Base-by-base conservation (phyloP, 495 filamentous ascomycete species). In the Zalerion maritima region DNA sequence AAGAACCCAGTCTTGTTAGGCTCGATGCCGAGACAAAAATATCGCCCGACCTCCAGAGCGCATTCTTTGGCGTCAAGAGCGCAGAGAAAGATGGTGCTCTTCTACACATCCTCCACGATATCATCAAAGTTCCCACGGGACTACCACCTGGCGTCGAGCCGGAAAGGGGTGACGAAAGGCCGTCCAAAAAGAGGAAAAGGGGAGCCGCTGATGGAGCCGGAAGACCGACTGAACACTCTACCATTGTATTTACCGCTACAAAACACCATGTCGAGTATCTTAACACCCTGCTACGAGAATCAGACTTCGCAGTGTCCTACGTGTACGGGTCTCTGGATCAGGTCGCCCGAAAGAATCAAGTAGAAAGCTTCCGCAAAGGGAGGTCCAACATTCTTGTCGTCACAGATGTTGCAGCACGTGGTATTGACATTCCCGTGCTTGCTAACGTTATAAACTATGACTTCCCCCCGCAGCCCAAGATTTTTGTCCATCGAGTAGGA, bases 381-480 rank as follows among this genome's bases (percentile, higher is more conserved):
- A 58, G 75, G 28, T 78, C 89, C 0, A 81, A 89, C 41, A 85
- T 97, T 25, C 55, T 97, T 1, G 83, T 97, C n/a, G 86, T 94
- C 18, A 99, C 89, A 4, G 89, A 99, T 51, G 85, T 99, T 18
- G 89, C 91, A 8, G 89, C 89, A 7, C 67, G 89, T 60, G 89
- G 89, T 66, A 91, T 99, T 36, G 89, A 99, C 74, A 93, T 96
- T 37, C 89, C 89, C 0, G 63, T 92, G 18, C 71, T 99, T 7
- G 85, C 83, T 22, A 94, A 99, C 46, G 89, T 96, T 29, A 89
- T 99, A 58, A 96, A 99, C 60, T 99, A 91, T 60, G 84, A 96
- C 38, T 96, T 99, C 45, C 89, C 89, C 3, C 76, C 87, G 4
- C 87, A 96, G 42, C 85, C 89, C 14, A 99, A 99, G 52, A 73